Evolutionary conservation across 257 asterid genomes (phyloP).

Genomic region (Misopates orontium): DNA sequence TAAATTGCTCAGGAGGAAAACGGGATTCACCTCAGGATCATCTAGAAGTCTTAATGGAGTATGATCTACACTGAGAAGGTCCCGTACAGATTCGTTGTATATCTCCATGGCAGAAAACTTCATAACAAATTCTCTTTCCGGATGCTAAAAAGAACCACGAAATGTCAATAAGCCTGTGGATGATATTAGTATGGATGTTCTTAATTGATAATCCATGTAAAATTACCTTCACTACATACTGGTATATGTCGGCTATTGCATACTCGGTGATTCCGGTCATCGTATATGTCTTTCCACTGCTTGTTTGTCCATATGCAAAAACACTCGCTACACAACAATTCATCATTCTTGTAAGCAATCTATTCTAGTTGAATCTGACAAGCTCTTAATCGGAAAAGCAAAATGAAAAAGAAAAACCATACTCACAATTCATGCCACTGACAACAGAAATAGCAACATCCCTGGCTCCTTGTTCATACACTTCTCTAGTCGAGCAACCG

Average conservation of each 20-base stretch:
- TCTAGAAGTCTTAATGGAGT: constrained; percentile 85
- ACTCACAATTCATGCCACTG: constrained; percentile 84
- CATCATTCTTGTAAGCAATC: constrained; percentile 17
- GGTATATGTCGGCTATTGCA: constrained; percentile 81
- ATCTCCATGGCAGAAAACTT: constrained; percentile 96
- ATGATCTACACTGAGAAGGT: constrained; percentile 70
- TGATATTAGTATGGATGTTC: constrained; percentile 1
- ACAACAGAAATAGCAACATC: constrained; percentile 87
- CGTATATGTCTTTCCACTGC: constrained; percentile 96
- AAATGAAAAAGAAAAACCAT: background rate
- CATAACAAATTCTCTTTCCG: constrained; percentile 65
- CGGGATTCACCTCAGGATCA: constrained; percentile 80
- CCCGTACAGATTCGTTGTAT: constrained; percentile 90
- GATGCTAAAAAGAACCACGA: constrained; percentile 55
- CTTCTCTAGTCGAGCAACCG: constrained; percentile 76
- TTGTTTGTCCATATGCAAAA: constrained; percentile 95
- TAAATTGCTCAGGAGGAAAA: constrained; percentile 5
- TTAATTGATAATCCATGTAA: background rate
- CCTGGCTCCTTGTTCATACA: constrained; percentile 86
- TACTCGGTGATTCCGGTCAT: constrained; percentile 92
- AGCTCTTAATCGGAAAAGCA: constrained; percentile 1
- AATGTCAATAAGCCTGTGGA: constrained; percentile 18
- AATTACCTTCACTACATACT: constrained; percentile 69
- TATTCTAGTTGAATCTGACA: background rate
- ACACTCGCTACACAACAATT: constrained; percentile 67